These are phyloP conservation scores for Debaryomyces nepalensis DNA, from an alignment of 1,139 yeast genomes.

Conservation along the genomic window DNA sequence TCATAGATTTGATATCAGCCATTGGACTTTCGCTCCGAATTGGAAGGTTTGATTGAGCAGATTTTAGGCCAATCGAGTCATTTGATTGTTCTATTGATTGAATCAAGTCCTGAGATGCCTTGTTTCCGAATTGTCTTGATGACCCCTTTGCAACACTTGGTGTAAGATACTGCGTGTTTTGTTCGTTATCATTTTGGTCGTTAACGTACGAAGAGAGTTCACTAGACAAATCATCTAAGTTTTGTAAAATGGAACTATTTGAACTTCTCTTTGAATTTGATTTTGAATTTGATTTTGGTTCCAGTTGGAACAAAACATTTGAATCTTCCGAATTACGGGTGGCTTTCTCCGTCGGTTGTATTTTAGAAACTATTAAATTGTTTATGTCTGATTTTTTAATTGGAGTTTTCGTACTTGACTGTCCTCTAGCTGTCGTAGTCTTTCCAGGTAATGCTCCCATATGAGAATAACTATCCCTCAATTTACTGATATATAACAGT, in stretches of 20 bases:
- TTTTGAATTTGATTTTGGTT: conserved; percentile 9
- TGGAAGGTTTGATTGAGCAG: conserved; percentile 3
- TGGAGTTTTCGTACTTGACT: too few species aligned
- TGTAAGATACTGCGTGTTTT: conserved; percentile 2
- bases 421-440: too few species aligned
- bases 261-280: conserved; percentile 34
- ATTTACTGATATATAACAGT: conserved; percentile 12
- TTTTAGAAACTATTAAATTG: too few species aligned
- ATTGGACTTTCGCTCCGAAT: conserved; percentile 2
- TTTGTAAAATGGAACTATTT: conserved; percentile 34
- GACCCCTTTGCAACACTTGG: background rate
- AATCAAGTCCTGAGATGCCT: background rate
- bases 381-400: too few species aligned
- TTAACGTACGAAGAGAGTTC: conserved; percentile 29
- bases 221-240: conserved; percentile 37
- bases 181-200: background rate
- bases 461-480: too few species aligned
- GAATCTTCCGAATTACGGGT: too few species aligned
- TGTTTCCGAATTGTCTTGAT: background rate
- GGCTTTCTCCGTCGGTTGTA: too few species aligned
- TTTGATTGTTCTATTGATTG: conserved; percentile 8
- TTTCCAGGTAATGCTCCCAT: too few species aligned
- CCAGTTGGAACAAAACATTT: background rate
- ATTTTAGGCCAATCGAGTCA: conserved; percentile 6
- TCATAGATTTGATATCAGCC: conserved; percentile 13